phyloP scores from a whole-genome alignment of 345 rosid species.

The Eucalyptus caleyi region DNA sequence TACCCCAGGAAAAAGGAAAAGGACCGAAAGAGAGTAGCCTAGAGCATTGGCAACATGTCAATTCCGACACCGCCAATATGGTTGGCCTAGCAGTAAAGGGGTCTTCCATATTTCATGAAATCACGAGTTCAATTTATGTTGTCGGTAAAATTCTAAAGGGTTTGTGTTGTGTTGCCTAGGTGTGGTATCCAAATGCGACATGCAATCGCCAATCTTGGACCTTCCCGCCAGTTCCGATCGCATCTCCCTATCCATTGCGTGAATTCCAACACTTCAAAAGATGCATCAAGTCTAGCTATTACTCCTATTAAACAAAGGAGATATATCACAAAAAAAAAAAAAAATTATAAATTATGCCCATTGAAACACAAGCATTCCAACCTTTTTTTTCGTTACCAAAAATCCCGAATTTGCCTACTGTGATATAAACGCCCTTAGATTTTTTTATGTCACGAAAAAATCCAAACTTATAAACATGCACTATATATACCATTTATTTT shows the following conservation, averaged over 20 bases:
- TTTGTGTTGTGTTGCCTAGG: background rate
- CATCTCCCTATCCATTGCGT: too few species aligned
- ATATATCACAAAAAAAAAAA: too few species aligned
- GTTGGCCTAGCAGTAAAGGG: background rate
- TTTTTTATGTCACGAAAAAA: too few species aligned
- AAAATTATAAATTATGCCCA: background rate
- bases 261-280: too few species aligned
- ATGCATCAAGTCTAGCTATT: fast-evolving
- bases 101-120: fast-evolving
- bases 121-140: background rate
- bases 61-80: background rate
- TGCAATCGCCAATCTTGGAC: background rate
- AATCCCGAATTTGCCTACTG: fast-evolving
- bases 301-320: background rate
- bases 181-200: too few species aligned
- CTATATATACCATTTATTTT: fast-evolving
- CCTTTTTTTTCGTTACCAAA: fast-evolving
- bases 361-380: background rate
- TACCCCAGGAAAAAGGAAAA: background rate
- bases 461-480: fast-evolving
- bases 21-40: background rate
- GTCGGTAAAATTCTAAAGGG: background rate
- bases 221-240: background rate
- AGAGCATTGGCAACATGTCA: background rate
- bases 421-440: fast-evolving